phyloP scores from a whole-genome alignment of 768 basidiomycete genomes.

The Gyrodon lividus region DNA sequence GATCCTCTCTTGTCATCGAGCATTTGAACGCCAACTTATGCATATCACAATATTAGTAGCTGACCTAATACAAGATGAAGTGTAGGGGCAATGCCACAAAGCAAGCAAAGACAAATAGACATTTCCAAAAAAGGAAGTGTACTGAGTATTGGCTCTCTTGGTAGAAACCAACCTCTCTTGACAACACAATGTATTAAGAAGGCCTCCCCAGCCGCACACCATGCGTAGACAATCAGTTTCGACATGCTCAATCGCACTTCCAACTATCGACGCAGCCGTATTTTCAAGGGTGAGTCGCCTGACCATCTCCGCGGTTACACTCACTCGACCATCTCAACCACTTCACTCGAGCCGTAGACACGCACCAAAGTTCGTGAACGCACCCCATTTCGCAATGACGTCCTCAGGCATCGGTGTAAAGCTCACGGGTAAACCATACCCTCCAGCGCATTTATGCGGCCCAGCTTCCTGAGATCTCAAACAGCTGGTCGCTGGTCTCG shows the following conservation, averaged over 20 bases:
- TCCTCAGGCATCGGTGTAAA: conserved; percentile 76
- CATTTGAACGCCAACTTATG: no score
- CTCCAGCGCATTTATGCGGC: conserved; percentile 82
- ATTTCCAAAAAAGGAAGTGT: no score
- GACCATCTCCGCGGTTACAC: conserved; percentile 59
- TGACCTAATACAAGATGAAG: no score
- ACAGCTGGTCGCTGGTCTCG: conserved; percentile 69
- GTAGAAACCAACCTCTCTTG: no score
- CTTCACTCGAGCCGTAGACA: conserved; percentile 1
- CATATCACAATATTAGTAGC: no score
- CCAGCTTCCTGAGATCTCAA: conserved; percentile 91
- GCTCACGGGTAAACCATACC: conserved; percentile 83
- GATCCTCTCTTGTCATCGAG: no score
- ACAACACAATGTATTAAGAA: no score
- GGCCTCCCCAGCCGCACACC: no score
- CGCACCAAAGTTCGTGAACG: conserved; percentile 83
- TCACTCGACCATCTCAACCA: not conserved
- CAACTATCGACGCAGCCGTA: conserved; percentile 54
- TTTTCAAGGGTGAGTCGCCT: conserved; percentile 89
- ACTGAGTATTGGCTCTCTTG: no score
- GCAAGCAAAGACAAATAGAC: no score
- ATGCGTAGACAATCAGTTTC: conserved; percentile 38
- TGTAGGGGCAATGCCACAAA: no score
- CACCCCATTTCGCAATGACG: conserved; percentile 73
- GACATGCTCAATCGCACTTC: conserved; percentile 49